Percentiles rank a stretch among this genome's conserved stretches.
Evolutionary conservation across 2,329 filamentous ascomycete genomes (phyloP).

Genomic region (Arthrobotrys entomopaga): DNA sequence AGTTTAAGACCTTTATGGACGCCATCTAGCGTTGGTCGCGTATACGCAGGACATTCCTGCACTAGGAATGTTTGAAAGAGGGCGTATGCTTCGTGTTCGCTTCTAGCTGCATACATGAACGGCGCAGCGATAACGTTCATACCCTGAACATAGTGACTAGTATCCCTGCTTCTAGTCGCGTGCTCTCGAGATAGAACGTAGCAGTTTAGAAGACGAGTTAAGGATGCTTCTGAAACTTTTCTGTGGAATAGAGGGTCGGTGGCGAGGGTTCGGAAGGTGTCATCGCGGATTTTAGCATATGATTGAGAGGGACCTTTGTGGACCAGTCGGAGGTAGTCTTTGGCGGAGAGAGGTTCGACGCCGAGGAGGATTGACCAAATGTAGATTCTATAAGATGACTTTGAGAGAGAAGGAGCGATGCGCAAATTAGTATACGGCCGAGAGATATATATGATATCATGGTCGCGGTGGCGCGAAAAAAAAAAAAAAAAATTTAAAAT

Average conservation of each 20-base stretch:
- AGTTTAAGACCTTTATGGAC: constrained; percentile 91
- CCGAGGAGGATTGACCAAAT: constrained; percentile 95
- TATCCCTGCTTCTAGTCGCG: constrained; percentile 91
- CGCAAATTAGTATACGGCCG: too few relatives aligned
- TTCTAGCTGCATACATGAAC: constrained; percentile 92
- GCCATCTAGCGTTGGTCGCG: constrained; percentile 94
- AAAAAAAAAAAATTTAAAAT: too few relatives aligned
- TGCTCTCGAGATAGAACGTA: constrained; percentile 63
- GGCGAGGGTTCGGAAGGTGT: constrained; percentile 95
- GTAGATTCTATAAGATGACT: constrained; percentile 94
- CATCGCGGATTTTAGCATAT: constrained; percentile 97
- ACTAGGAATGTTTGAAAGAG: constrained; percentile 90
- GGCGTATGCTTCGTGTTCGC: constrained; percentile 92
- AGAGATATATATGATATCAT: not conserved
- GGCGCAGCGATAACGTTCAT: constrained; percentile 98
- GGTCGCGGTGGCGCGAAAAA: not conserved
- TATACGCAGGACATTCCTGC: constrained; percentile 88
- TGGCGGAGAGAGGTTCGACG: constrained; percentile 82
- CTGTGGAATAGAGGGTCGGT: constrained; percentile 97
- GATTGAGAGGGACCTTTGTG: constrained; percentile 93
- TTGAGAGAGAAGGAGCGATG: not conserved
- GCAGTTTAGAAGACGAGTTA: constrained; percentile 93
- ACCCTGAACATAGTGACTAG: constrained; percentile 83
- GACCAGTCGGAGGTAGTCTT: constrained; percentile 87
- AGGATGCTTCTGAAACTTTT: constrained; percentile 91